phyloP scores from a whole-genome alignment of 78 protist genomes.

The Dictyostelium brefeldianum region DNA sequence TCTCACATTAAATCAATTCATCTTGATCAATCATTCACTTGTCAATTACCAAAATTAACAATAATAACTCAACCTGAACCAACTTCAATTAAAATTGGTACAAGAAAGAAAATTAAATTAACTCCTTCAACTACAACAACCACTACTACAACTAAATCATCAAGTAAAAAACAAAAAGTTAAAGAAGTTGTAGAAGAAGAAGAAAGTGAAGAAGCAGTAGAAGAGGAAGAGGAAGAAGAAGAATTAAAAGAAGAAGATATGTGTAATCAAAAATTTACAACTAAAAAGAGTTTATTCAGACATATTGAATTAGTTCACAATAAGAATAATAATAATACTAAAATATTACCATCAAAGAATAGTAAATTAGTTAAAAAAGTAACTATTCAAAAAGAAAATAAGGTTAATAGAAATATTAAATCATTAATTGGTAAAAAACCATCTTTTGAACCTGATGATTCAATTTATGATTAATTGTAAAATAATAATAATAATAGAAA shows the following conservation, averaged over 20 bases:
- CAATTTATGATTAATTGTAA: slow-evolving; percentile 1
- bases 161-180: not conserved
- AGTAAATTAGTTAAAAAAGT: not conserved
- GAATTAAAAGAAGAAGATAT: not conserved
- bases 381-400: not conserved
- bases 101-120: not conserved
- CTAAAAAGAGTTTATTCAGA: slow-evolving; percentile 1
- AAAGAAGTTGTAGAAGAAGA: not conserved
- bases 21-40: slow-evolving; percentile 7
- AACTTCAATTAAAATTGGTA: not conserved
- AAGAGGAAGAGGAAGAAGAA: not conserved
- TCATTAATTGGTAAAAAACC: not conserved
- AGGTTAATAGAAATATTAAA: not conserved
- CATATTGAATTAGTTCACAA: slow-evolving; percentile 33
- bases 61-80: not conserved
- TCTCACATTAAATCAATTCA: slow-evolving; percentile 33
- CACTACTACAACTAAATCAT: not conserved
- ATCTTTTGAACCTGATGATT: slow-evolving; percentile 9
- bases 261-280: slow-evolving; percentile 10
- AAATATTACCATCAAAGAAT: slow-evolving; percentile 13
- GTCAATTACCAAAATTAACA: not conserved
- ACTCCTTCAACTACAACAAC: not conserved
- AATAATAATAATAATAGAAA: too few relatives aligned
- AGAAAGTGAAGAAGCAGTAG: not conserved
- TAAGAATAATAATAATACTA: not conserved